phyloP scores from a whole-genome alignment of 2,329 filamentous ascomycete genomes.

The Claviceps arundinis region DNA sequence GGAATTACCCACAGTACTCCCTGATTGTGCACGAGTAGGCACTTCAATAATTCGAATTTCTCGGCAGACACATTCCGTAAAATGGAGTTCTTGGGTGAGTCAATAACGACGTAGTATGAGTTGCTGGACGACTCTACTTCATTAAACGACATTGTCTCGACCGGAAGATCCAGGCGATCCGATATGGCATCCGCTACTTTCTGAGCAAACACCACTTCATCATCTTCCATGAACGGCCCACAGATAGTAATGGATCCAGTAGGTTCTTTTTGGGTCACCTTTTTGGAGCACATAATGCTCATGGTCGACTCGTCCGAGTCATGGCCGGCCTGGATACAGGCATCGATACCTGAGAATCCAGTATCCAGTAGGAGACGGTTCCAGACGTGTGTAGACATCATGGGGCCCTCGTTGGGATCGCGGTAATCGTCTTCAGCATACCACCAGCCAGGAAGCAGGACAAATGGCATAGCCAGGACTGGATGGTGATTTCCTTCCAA shows the following conservation, averaged over 20 bases:
- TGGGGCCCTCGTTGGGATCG: conserved; percentile 1
- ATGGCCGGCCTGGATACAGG: neutral
- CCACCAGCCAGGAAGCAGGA: conserved; percentile 8
- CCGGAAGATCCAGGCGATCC: neutral
- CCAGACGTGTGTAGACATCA: conserved; percentile 2
- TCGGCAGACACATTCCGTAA: neutral
- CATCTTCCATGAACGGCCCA: conserved; percentile 1
- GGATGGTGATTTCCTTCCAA: conserved; percentile 5
- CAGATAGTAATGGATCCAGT: conserved; percentile 2
- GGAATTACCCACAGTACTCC: conserved; percentile 8
- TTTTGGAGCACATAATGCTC: conserved; percentile 3
- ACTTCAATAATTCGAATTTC: conserved; percentile 4
- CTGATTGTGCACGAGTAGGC: conserved; percentile 1
- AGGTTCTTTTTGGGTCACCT: neutral
- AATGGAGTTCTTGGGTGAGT: neutral
- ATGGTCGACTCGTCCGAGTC: neutral
- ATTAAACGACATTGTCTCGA: neutral
- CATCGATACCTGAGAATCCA: conserved; percentile 7
- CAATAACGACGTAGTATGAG: conserved; percentile 3
- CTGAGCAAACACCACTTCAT: conserved; percentile 1
- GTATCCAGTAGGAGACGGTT: conserved; percentile 2
- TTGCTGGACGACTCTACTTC: conserved; percentile 1
- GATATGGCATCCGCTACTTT: neutral
- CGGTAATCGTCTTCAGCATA: conserved; percentile 4
- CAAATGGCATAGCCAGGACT: neutral